A percentile compares a stretch with the other conserved stretches of the same genome.
Evolutionary conservation across 208 protist genomes (phyloP).

Genomic region (Leishmania turanica): DNA sequence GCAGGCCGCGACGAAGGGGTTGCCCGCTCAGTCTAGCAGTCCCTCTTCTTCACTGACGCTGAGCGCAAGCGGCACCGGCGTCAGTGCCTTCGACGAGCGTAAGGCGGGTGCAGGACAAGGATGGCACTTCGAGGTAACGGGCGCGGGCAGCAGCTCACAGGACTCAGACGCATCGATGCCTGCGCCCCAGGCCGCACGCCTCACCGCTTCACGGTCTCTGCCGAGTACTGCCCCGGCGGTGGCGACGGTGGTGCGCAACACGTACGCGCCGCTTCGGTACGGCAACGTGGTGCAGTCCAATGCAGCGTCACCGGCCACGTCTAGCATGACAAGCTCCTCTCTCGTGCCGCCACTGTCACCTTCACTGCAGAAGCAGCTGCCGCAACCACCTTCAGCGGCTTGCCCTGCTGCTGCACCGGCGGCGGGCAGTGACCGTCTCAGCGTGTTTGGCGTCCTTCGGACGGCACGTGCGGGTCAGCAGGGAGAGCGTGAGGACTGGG

Average conservation of each 20-base stretch:
- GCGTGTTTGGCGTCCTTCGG: conserved; percentile 45
- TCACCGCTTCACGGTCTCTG: not conserved
- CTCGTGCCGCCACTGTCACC: not conserved
- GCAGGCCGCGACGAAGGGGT: not conserved
- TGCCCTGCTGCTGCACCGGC: not conserved
- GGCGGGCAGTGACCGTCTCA: not conserved
- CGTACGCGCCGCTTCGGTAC: conserved; percentile 38
- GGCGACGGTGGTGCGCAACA: conserved; percentile 10
- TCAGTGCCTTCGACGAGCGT: not conserved
- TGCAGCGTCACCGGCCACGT: not conserved
- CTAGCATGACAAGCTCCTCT: not conserved
- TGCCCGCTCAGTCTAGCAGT: not conserved
- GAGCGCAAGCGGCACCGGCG: not conserved
- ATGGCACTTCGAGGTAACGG: not conserved
- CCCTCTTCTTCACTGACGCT: not conserved
- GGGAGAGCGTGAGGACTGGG: conserved; percentile 31
- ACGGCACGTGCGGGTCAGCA: conserved; percentile 30
- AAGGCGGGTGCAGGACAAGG: not conserved
- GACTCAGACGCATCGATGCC: not conserved
- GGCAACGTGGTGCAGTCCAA: conserved; percentile 15
- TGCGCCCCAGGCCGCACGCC: not conserved
- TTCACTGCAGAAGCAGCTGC: not conserved
- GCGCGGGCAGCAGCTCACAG: not conserved
- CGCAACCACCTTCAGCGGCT: not conserved
- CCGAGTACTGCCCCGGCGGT: not conserved